Conservation (phyloP, 345 rosid species). For the Euclidium syriacum region DNA sequence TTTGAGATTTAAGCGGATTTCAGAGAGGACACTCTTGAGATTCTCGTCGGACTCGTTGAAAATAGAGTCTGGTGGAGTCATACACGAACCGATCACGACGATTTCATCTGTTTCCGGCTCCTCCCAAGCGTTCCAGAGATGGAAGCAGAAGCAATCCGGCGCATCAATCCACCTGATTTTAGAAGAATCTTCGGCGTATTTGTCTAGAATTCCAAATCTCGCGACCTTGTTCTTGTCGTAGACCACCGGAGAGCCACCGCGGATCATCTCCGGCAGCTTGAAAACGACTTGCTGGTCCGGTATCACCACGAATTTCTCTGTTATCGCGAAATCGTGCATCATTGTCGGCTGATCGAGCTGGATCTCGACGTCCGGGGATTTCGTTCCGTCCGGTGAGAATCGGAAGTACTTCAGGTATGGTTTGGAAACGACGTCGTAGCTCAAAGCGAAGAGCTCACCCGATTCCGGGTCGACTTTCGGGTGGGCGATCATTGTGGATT, state of each 20-base stretch:
- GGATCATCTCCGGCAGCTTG: slow-evolving; percentile 68
- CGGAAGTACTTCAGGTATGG: slow-evolving; percentile 74
- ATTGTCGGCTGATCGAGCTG: slow-evolving; percentile 66
- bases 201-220: slow-evolving; percentile 69
- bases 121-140: slow-evolving; percentile 95
- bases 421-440: slow-evolving; percentile 75
- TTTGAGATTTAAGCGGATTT: slow-evolving; percentile 59
- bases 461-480: slow-evolving; percentile 77
- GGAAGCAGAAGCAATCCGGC: slow-evolving; percentile 88
- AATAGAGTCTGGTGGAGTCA: slow-evolving; percentile 89
- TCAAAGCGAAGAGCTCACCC: slow-evolving; percentile 62
- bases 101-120: slow-evolving; percentile 76
- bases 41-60: slow-evolving; percentile 79
- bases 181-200: slow-evolving; percentile 41
- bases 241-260: slow-evolving; percentile 81
- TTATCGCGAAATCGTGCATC: slow-evolving; percentile 88
- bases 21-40: slow-evolving; percentile 64
- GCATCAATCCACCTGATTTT: slow-evolving; percentile 61
- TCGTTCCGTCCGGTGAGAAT: slow-evolving; percentile 56
- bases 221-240: slow-evolving; percentile 68
- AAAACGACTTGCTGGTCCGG: slow-evolving; percentile 92
- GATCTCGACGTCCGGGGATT: slow-evolving; percentile 67
- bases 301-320: slow-evolving; percentile 67
- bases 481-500: slow-evolving; percentile 85
- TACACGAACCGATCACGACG: slow-evolving; percentile 81